Conservation (phyloP, 2,329 filamentous ascomycete genomes). For the Ophiocordyceps polyrhachis-furcata region DNA sequence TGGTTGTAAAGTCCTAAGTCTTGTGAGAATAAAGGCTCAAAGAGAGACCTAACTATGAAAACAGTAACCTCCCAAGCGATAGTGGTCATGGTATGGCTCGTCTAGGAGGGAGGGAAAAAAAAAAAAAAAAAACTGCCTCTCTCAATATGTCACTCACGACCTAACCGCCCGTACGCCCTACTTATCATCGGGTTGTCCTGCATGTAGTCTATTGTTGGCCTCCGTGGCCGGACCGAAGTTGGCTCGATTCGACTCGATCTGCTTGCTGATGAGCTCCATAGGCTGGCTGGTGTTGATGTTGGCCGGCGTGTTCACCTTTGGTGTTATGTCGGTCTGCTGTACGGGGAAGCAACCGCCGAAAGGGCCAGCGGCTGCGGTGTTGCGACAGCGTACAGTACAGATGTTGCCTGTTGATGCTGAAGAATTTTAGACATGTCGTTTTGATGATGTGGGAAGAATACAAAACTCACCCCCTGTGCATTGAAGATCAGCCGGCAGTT, state of each 20-base stretch:
- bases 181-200: too few species aligned
- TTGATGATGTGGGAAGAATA: not conserved
- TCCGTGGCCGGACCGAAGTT: constrained; percentile 24
- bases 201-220: constrained; percentile 16
- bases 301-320: constrained; percentile 23
- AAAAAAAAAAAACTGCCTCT: too few species aligned
- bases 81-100: too few species aligned
- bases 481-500: constrained; percentile 28
- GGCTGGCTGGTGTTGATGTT: constrained; percentile 27
- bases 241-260: constrained; percentile 30
- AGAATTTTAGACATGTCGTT: not conserved
- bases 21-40: too few species aligned
- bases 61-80: too few species aligned
- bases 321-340: constrained; percentile 28
- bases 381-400: constrained; percentile 40
- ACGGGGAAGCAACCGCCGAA: constrained; percentile 40
- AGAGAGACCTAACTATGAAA: too few species aligned
- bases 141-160: too few species aligned
- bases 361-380: constrained; percentile 35
- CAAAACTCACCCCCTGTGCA: constrained; percentile 29
- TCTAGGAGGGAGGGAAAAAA: too few species aligned
- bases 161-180: too few species aligned
- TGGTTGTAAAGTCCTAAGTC: too few species aligned
- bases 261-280: constrained; percentile 23
- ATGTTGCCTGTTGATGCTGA: constrained; percentile 35